Base-by-base conservation (phyloP, 768 basidiomycete species). In the Lentinula aciculospora region DNA sequence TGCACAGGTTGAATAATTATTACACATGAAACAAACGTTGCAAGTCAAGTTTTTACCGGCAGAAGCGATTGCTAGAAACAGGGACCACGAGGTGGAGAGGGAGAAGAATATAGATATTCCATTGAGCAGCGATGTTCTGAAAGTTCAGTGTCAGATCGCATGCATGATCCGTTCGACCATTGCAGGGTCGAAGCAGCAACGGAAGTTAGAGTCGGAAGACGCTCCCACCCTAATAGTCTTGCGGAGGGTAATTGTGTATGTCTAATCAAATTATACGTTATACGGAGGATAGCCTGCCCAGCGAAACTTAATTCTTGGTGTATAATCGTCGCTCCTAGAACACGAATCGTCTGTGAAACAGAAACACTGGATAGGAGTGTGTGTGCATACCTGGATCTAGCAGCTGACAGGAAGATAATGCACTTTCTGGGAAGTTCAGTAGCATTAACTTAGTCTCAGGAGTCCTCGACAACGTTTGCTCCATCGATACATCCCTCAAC, bases 271-370 rank as follows among this genome's bases (percentile, higher is more conserved):
- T 87, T 81, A 68, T 89, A 90, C 49, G 84, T 76, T 62, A 89
- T 71, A 63, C 79, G 80, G 53, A 88, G 79, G 53, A 88, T 72
- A 17, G 82, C 77, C 60, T 80, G 78, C 63, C 79, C 79, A 71
- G 89, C 86, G 57, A 83, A 78, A 57, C 83, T 73, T 63, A 92
- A 73, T 72, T 89, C 82, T 72, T 92, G 89, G 29, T 82, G 82
- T 67, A 91, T 76, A 44, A 69, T 77, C 29, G 28, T 31, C 4
- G 31, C 54, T 23, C 54, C 54, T 56, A 34, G 1, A 63, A 64
- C 60, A 72, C 68, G 69, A 60, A 65, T 68, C 61, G 66, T 60
- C 68, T 60, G 62, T 61, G 64, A 67, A 67, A 46, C 46, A n/a
- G n/a, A n/a, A 58, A 34, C 58, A 49, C 58, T 60, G 48, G 34